These are phyloP conservation scores for Macroventuria anomochaeta DNA, from an alignment of 2,329 filamentous ascomycete species.

Conservation along the genomic window DNA sequence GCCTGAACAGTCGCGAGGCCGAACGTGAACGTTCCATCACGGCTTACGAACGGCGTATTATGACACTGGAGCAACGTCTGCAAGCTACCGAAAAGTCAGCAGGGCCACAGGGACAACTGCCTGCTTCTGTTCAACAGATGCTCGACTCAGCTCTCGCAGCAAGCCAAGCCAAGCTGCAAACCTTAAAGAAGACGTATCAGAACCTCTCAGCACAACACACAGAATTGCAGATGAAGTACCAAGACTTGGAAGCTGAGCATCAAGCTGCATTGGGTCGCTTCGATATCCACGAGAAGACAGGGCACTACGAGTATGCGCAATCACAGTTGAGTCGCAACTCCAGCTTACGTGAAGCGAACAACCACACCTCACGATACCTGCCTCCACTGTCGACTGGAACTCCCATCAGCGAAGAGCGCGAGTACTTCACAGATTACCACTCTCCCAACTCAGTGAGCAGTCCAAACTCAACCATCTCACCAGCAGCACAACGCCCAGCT, in stretches of 20 bases:
- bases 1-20: slow-evolving; percentile 60
- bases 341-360: slow-evolving; percentile 31
- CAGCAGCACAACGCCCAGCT: slow-evolving; percentile 28
- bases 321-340: slow-evolving; percentile 34
- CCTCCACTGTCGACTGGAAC: slow-evolving; percentile 33
- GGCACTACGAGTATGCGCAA: slow-evolving; percentile 27
- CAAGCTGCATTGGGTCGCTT: slow-evolving; percentile 37
- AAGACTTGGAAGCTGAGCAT: slow-evolving; percentile 49
- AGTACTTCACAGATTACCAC: slow-evolving; percentile 39
- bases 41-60: slow-evolving; percentile 57
- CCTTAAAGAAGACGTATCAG: slow-evolving; percentile 60
- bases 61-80: slow-evolving; percentile 52
- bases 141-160: slow-evolving; percentile 58
- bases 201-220: slow-evolving; percentile 59
- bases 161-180: slow-evolving; percentile 55
- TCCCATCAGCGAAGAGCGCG: slow-evolving; percentile 33
- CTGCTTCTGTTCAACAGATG: slow-evolving; percentile 54
- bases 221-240: slow-evolving; percentile 56
- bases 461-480: slow-evolving; percentile 26
- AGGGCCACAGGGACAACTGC: slow-evolving; percentile 42
- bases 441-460: slow-evolving; percentile 37
- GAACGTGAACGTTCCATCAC: slow-evolving; percentile 57
- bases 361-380: slow-evolving; percentile 31
- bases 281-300: slow-evolving; percentile 26
- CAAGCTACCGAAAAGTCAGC: slow-evolving; percentile 34